These are phyloP conservation scores for Trichosporon coremiiforme DNA, from an alignment of 1,284 basidiomycete genomes.

Conservation along the genomic window DNA sequence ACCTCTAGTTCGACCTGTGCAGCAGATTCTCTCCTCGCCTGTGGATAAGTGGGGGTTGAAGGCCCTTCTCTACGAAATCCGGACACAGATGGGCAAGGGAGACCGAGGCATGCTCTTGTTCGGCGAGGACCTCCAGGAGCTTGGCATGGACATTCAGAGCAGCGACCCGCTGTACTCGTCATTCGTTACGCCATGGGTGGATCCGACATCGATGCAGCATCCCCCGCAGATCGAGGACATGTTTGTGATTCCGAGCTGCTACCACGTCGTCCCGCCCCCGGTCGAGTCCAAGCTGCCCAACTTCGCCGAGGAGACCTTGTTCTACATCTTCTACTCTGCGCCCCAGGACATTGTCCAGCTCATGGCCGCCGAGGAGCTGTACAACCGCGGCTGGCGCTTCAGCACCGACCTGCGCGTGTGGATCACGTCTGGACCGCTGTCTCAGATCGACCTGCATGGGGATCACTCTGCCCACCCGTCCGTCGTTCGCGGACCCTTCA, in stretches of 20 bases:
- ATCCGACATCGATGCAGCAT: conserved; percentile 66
- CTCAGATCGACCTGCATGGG: conserved; percentile 40
- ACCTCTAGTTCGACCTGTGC: conserved; percentile 83
- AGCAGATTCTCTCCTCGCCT: conserved; percentile 89
- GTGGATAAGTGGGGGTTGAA: conserved; percentile 95
- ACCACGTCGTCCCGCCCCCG: conserved; percentile 88
- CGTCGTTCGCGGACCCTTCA: conserved; percentile 46
- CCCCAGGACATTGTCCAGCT: conserved; percentile 86
- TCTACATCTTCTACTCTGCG: conserved; percentile 98
- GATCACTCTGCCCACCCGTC: conserved; percentile 31
- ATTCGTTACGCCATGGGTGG: conserved; percentile 96
- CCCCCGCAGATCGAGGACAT: conserved; percentile 50
- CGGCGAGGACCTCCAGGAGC: conserved; percentile 88
- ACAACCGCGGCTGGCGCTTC: conserved; percentile 95
- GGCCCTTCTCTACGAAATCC: conserved; percentile 86
- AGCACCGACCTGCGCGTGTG: conserved; percentile 93
- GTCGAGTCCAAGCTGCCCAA: conserved; percentile 82
- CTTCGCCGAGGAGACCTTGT: conserved; percentile 95
- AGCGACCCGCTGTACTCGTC: conserved; percentile 86
- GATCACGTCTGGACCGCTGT: conserved; percentile 71
- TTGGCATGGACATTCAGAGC: conserved; percentile 87
- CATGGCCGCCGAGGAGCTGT: conserved; percentile 95
- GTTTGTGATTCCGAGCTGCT: conserved; percentile 88
- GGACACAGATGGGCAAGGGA: conserved; percentile 72
- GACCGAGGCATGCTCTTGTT: conserved; percentile 83